Conservation (phyloP, 2,329 filamentous ascomycete species). For the Cucurbitaria berberidis region DNA sequence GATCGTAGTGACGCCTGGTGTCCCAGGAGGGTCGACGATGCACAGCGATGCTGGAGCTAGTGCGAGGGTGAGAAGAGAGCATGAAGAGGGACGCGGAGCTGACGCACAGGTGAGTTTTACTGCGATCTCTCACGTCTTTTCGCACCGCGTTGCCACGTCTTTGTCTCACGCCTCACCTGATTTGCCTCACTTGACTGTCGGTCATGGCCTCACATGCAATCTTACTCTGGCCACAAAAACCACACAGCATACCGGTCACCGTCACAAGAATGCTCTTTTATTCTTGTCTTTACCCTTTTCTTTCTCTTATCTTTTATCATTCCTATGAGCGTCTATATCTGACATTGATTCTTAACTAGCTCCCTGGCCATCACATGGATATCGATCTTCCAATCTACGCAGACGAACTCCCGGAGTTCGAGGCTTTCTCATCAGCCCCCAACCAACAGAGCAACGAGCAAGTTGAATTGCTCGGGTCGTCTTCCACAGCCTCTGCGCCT, state of each 20-base stretch:
- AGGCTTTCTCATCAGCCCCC: constrained; percentile 29
- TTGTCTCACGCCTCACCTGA: neutral
- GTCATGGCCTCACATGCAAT: constrained; percentile 10
- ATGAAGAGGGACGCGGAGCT: constrained; percentile 48
- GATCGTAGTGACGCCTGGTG: constrained; percentile 21
- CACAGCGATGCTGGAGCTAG: constrained; percentile 46
- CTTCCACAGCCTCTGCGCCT: constrained; percentile 49
- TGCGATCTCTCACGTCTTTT: constrained; percentile 8
- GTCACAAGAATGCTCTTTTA: neutral
- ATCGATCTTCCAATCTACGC: constrained; percentile 42
- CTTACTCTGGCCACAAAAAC: neutral
- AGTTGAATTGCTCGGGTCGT: constrained; percentile 41
- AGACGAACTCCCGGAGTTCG: constrained; percentile 42
- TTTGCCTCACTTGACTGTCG: neutral
- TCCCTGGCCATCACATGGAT: constrained; percentile 34
- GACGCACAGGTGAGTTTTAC: constrained; percentile 46
- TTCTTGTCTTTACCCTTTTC: neutral
- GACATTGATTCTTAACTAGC: constrained; percentile 29
- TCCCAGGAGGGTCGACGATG: constrained; percentile 15
- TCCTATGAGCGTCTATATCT: constrained; percentile 2
- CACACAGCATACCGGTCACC: neutral
- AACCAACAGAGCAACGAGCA: constrained; percentile 17
- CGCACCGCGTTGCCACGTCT: neutral
- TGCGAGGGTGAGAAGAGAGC: constrained; percentile 51
- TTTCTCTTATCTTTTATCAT: neutral